These are phyloP conservation scores for Hortiboletus campestris DNA, from an alignment of 768 basidiomycete species.

Conservation along the genomic window DNA sequence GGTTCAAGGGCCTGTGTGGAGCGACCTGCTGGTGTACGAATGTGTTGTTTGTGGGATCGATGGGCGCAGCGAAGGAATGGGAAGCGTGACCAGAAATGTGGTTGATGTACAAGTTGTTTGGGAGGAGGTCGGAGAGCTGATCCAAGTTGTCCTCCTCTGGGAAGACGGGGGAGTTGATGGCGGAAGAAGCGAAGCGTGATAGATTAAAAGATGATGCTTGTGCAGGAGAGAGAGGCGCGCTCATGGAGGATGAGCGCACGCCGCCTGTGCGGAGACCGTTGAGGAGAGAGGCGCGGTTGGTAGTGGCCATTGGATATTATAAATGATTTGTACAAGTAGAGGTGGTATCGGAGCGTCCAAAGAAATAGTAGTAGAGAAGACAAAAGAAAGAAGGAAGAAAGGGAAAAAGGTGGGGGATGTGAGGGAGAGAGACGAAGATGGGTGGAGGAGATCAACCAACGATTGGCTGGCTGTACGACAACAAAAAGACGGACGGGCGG, in stretches of 20 bases:
- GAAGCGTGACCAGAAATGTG: conserved; percentile 11
- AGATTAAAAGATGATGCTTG: conserved; percentile 62
- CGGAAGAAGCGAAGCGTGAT: conserved; percentile 47
- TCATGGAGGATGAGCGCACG: conserved; percentile 68
- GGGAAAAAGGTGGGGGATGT: conserved; percentile 9
- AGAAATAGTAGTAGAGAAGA: conserved; percentile 10
- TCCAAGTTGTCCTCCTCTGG: conserved; percentile 57
- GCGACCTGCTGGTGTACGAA: conserved; percentile 65
- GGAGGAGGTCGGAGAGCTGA: conserved; percentile 55
- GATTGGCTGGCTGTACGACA: conserved; percentile 8
- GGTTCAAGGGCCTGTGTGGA: conserved; percentile 49
- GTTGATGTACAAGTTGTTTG: conserved; percentile 51
- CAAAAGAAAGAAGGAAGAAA: conserved; percentile 15
- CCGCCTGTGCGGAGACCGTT: conserved; percentile 88
- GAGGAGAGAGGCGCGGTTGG: conserved; percentile 79
- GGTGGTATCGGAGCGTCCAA: not conserved
- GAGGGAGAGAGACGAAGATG: not conserved
- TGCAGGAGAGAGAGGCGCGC: conserved; percentile 66
- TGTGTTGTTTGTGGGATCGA: conserved; percentile 64
- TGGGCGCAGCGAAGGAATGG: conserved; percentile 66
- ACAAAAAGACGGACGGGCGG: conserved; percentile 16
- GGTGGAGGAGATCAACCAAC: conserved; percentile 9
- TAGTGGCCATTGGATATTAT: conserved; percentile 42
- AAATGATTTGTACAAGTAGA: conserved; percentile 25
- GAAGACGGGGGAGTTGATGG: conserved; percentile 44